Evolutionary conservation across 2,329 filamentous ascomycete species (phyloP).

Genomic region (Xenosphaeropsis pyriputrescens): DNA sequence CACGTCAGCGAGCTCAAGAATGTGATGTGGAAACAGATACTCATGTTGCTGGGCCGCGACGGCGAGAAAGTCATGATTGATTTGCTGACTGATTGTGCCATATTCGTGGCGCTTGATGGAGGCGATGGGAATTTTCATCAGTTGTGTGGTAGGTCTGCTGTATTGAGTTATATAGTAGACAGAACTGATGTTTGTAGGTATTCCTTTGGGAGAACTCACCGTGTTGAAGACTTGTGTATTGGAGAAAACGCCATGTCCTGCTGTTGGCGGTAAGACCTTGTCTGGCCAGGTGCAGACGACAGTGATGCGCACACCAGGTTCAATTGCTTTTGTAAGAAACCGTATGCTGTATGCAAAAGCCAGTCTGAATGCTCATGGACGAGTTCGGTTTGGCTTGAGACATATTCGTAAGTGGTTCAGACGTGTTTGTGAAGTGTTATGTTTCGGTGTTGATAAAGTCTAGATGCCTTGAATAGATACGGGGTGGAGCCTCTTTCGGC

Average conservation of each 20-base stretch:
- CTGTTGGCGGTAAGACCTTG: too few relatives aligned
- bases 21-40: conserved; percentile 59
- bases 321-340: conserved; percentile 64
- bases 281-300: conserved; percentile 1
- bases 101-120: conserved; percentile 52
- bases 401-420: conserved; percentile 55
- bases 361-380: conserved; percentile 50
- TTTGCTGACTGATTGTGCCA: conserved; percentile 60
- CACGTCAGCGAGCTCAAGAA: conserved; percentile 55
- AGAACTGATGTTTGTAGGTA: not conserved
- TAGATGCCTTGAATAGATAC: conserved; percentile 72
- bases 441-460: conserved; percentile 6
- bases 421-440: too few relatives aligned
- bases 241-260: not conserved
- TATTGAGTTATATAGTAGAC: too few relatives aligned
- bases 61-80: conserved; percentile 68
- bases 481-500: conserved; percentile 2
- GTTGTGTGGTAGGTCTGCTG: conserved; percentile 47
- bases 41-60: conserved; percentile 57
- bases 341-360: conserved; percentile 78
- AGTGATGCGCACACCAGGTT: conserved; percentile 25
- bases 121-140: conserved; percentile 59
- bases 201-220: conserved; percentile 14
- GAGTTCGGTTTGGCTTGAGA: conserved; percentile 59
- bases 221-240: conserved; percentile 5